Percentiles rank a stretch among this genome's conserved stretches.
phyloP scores from a whole-genome alignment of 2,329 filamentous ascomycete genomes.

The Cercospora nicotianae region DNA sequence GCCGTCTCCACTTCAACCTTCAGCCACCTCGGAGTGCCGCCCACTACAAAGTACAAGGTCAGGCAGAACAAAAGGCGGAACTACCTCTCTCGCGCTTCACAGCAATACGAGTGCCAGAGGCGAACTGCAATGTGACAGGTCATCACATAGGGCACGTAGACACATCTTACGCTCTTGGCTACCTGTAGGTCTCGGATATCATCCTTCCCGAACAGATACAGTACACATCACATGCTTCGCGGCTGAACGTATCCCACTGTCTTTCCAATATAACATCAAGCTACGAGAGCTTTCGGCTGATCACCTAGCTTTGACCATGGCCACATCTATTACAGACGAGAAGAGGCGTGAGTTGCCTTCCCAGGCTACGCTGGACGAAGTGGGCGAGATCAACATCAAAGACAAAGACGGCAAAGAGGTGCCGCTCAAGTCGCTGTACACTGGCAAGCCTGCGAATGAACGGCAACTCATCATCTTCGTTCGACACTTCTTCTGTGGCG shows the following conservation, averaged over 20 bases:
- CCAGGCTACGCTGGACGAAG: conserved; percentile 24
- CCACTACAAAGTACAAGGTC: not conserved
- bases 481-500: conserved; percentile 45
- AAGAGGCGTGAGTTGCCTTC: conserved; percentile 22
- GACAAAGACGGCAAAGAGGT: conserved; percentile 32
- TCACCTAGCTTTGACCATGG: conserved; percentile 12
- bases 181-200: not conserved
- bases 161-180: conserved; percentile 1
- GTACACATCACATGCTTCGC: not conserved
- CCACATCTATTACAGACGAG: conserved; percentile 17
- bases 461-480: conserved; percentile 42
- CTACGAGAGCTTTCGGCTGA: not conserved
- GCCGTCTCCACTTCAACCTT: conserved; percentile 3
- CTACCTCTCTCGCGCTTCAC: not conserved
- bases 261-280: not conserved
- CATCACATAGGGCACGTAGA: not conserved
- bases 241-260: not conserved
- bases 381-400: conserved; percentile 29
- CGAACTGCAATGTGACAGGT: not conserved
- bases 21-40: not conserved
- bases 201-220: conserved; percentile 2
- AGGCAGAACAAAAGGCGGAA: not conserved
- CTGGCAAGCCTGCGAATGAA: conserved; percentile 22
- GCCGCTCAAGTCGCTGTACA: conserved; percentile 33
- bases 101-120: not conserved